Evolutionary conservation across 2,329 filamentous ascomycete species (phyloP).

Genomic region (Neofusicoccum parvum): DNA sequence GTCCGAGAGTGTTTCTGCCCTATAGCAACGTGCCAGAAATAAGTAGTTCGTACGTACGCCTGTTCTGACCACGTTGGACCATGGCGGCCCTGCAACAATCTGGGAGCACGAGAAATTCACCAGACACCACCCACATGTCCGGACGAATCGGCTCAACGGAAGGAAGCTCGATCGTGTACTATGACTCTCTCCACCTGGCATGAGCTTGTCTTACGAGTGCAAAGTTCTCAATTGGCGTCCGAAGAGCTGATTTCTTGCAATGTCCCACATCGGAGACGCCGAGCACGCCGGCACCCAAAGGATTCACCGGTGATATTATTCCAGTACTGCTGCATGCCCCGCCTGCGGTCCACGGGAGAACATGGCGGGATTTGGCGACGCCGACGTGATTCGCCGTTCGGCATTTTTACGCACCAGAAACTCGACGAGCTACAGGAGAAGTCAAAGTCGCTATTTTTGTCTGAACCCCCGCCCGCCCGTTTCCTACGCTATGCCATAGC

Average conservation of each 20-base stretch:
- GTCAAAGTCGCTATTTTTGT: conserved; percentile 6
- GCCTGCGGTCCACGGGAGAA: neutral
- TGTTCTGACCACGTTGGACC: neutral
- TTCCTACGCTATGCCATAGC: neutral
- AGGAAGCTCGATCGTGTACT: neutral
- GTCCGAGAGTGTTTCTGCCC: neutral
- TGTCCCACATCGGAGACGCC: conserved; percentile 7
- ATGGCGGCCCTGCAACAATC: neutral
- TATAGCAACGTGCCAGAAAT: neutral
- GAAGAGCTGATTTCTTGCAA: neutral
- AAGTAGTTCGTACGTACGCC: neutral
- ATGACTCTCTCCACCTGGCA: conserved; percentile 3
- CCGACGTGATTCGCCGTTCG: conserved; percentile 1
- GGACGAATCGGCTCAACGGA: neutral
- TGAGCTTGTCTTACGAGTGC: conserved; percentile 1
- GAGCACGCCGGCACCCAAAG: neutral
- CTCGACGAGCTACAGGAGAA: neutral
- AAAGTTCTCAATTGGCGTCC: neutral
- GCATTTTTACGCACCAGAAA: conserved; percentile 7
- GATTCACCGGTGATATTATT: neutral
- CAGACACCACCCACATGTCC: neutral
- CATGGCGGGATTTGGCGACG: neutral
- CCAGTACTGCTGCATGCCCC: conserved; percentile 4
- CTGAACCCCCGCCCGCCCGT: neutral
- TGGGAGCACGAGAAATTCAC: neutral